A percentile compares a stretch with the other conserved stretches of the same genome.
phyloP scores from a whole-genome alignment of 129 eudicot species.

The Calendula officinalis region DNA sequence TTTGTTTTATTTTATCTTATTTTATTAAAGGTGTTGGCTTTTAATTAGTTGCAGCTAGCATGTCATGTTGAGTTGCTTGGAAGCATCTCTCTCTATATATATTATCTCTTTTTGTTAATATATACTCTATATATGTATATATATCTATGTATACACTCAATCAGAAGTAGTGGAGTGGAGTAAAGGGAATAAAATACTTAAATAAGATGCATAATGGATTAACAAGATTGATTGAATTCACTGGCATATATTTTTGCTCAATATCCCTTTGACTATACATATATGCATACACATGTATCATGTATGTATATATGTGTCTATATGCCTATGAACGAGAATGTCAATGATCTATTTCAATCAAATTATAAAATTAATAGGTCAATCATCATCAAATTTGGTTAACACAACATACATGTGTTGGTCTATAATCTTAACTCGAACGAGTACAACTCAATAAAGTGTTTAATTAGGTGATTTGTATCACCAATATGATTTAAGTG shows the following conservation, averaged over 20 bases:
- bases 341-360: constrained; percentile 7
- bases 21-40: constrained; percentile 19
- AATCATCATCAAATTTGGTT: constrained; percentile 11
- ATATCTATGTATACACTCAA: constrained; percentile 19
- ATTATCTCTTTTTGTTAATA: neutral
- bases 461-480: no score
- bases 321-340: constrained; percentile 5
- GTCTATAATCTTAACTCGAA: no score
- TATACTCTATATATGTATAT: constrained; percentile 5
- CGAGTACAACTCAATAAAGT: no score
- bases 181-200: constrained; percentile 21
- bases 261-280: neutral
- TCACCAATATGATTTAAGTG: no score
- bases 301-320: constrained; percentile 4
- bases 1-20: neutral
- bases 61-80: constrained; percentile 56
- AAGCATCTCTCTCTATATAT: constrained; percentile 29
- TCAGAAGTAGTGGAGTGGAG: constrained; percentile 38
- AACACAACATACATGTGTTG: no score
- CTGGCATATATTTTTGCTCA: constrained; percentile 26
- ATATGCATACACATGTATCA: neutral
- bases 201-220: constrained; percentile 21
- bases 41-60: constrained; percentile 41
- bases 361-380: neutral
- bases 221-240: constrained; percentile 18